phyloP scores from a whole-genome alignment of 768 basidiomycete species.

The Gloeopeniophorella convolvens region DNA sequence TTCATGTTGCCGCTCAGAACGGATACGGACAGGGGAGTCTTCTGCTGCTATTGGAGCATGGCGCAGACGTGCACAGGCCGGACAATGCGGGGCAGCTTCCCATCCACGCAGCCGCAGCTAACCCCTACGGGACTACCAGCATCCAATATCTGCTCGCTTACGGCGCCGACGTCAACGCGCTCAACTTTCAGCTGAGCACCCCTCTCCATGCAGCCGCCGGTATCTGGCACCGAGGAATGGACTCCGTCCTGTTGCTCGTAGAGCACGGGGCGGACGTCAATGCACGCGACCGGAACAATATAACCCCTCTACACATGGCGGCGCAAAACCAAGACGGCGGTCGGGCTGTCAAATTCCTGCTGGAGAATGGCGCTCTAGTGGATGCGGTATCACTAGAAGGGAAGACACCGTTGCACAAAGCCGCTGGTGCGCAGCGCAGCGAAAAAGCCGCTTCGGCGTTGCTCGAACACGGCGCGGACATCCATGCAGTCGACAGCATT shows the following conservation, averaged over 20 bases:
- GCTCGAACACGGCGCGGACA: not conserved
- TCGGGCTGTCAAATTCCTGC: not conserved
- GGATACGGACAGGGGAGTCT: not conserved
- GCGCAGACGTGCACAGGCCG: not conserved
- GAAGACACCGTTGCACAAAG: conserved; percentile 3
- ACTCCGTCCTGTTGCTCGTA: not conserved
- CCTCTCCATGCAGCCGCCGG: conserved; percentile 1
- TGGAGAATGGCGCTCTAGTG: not conserved
- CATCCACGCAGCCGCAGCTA: not conserved
- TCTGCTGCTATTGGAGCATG: not conserved
- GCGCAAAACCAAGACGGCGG: not conserved
- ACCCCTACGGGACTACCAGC: not conserved
- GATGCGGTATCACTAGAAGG: not conserved
- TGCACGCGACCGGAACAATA: not conserved
- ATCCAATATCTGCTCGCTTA: not conserved
- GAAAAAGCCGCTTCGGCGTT: not conserved
- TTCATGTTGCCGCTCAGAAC: not conserved
- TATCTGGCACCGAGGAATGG: not conserved
- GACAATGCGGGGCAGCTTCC: not conserved
- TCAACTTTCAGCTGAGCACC: not conserved
- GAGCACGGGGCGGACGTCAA: not conserved
- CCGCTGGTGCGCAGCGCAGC: not conserved
- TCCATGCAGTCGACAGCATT: not conserved
- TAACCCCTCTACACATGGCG: conserved; percentile 1
- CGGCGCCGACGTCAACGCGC: not conserved